Evolutionary conservation across 2,329 filamentous ascomycete species (phyloP), one percentile per base, ranked within the genome.

Genomic region (Penicillium sp.): DNA sequence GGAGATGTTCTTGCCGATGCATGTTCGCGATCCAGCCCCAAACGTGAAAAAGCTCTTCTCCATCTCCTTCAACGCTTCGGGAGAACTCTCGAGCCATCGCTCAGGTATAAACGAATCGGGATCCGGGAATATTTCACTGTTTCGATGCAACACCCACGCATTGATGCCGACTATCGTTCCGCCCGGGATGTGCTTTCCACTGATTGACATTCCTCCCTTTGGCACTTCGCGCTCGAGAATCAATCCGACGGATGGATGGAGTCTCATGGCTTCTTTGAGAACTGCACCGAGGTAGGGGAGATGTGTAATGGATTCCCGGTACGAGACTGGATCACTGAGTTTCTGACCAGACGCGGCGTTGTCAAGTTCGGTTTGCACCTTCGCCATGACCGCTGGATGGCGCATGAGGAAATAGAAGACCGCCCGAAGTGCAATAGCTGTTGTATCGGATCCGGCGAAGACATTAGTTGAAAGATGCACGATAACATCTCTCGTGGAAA

Each of bases 91-190:
- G 2, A 77, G 53, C 76, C 76, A 78, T 20, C 76, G 60, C 49
- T 77, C 74, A 0, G 75, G 75, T 18, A 60, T 54, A 52, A 72
- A 78, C 0, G 63, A 56, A 9, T 72, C 67, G 0, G 71, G 65
- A 44, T 75, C 67, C 0, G 67, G 66, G 44, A 73, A 79, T 4
- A 77, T 62, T 0, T 58, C 52, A 5, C 58, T 56, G 40, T 76
- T 66, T 15, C 66, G 63, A 23, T 77, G 72, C 0, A 76, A 49
- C 0, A 74, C 71, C 66, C 72, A 75, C 0, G 73, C 60, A 42
- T 75, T 77, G 32, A 75, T 66, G 6, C 73, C 75, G 7, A 76
- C 65, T 6, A 69, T 61, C 0, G 71, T 75, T 9, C 71, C 73
- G 3, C 57, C 62, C 0, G 70, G 70, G 31, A 74, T 57, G 32